Base-by-base conservation (phyloP, 208 protist genomes). In the Crithidia brevicula region DNA sequence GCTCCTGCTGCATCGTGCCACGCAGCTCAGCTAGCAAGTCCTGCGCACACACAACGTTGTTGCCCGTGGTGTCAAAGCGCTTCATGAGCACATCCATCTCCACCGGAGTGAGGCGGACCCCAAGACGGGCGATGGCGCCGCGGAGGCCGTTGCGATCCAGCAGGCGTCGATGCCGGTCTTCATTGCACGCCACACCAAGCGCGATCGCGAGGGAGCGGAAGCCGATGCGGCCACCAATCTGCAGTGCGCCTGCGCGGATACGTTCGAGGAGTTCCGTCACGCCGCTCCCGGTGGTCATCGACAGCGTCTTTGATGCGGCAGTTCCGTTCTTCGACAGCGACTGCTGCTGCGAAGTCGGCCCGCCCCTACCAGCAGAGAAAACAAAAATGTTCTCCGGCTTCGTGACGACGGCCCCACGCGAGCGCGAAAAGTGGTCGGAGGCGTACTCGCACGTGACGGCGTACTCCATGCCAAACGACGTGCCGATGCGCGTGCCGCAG, bases 31-130 rank as follows among this genome's bases (percentile, higher is more conserved):
- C 66, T 63, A 96, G 58, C 51, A 97, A 62, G 27, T 96, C 91
- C 56, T 93, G 88, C 27, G 86, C 81, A 36, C 83, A 81, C 49
- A 97, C 62, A 20, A 87, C 33, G 61, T 87, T 90, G 68, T 94
- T 76, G 43, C 91, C 91, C 8, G 61, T 60, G 13, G 36, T 46
- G 65, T 97, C 92, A 62, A 94, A 91, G 51, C 62, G 56, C 58
- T 85, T 92, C 61, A 96, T 81, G 57, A 95, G 53, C 6, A 84
- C 88, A 52, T 97, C 91, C 20, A 84, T 56, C 68, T 97, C 89
- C 2, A 88, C 22, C 0, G 87, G 78, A 3, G 58, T 67, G 36
- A 95, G 67, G 5, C 51, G 23, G 42, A 95, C 78, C 3, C 90
- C 91, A 43, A 94, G 79, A 28, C 77, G 58, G 22, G 36, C 66